Percentiles rank a stretch among this genome's conserved stretches.
These are phyloP conservation scores for Ceratobasidium theobromae DNA, from an alignment of 1,284 basidiomycete genomes.

Conservation along the genomic window DNA sequence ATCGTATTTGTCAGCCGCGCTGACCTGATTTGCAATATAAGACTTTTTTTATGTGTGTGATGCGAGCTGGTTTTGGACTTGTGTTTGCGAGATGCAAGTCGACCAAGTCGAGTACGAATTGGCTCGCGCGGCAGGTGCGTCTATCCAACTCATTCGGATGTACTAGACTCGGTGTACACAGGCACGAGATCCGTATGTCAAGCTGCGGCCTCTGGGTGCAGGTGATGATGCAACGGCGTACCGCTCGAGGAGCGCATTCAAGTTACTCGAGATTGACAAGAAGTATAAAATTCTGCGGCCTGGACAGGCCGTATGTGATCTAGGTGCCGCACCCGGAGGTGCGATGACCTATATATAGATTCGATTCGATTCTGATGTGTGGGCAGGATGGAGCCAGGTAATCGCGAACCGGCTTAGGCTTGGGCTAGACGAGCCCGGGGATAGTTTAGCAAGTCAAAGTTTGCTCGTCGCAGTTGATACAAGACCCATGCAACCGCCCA, in stretches of 20 bases:
- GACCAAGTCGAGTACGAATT: conserved; percentile 51
- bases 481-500: no score
- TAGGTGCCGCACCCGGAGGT: conserved; percentile 82
- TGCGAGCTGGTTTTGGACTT: neutral
- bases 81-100: conserved; percentile 27
- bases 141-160: neutral
- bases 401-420: conserved; percentile 49
- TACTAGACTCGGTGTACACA: neutral
- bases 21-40: neutral
- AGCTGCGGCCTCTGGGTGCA: conserved; percentile 50
- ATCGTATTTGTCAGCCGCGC: conserved; percentile 14
- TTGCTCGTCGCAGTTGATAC: no score
- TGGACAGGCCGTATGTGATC: conserved; percentile 68
- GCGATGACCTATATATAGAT: neutral
- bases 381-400: conserved; percentile 74
- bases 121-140: conserved; percentile 60
- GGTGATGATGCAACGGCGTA: conserved; percentile 46
- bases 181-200: conserved; percentile 64
- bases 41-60: no score
- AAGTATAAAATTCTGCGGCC: conserved; percentile 53
- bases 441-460: no score
- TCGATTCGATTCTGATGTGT: neutral
- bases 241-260: conserved; percentile 82
- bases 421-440: no score
- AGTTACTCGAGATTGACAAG: conserved; percentile 71